Conservation (phyloP, 768 basidiomycete genomes). For the Boletus bicolor region DNA sequence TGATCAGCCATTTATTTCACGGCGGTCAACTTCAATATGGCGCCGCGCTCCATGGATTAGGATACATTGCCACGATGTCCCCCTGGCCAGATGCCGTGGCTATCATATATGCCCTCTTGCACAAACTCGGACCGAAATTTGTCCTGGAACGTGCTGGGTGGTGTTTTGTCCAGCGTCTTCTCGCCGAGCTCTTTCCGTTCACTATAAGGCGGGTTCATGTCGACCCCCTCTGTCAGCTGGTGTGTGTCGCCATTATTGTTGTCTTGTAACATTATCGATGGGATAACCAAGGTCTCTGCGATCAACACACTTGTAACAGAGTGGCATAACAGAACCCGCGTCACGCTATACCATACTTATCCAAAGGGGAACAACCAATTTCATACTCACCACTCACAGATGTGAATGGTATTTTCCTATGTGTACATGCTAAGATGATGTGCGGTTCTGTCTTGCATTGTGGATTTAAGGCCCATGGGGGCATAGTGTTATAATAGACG, state of each 20-base stretch:
- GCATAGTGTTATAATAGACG: conserved; percentile 27
- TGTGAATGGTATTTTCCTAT: not conserved
- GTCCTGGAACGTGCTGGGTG: conserved; percentile 5
- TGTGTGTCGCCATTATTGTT: conserved; percentile 2
- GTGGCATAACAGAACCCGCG: conserved; percentile 3
- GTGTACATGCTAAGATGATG: conserved; percentile 5
- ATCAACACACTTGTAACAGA: conserved; percentile 9
- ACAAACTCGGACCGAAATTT: conserved; percentile 18
- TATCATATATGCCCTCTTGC: conserved; percentile 12
- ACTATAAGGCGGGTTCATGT: not conserved
- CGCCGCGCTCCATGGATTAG: conserved; percentile 4
- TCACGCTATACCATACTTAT: conserved; percentile 7
- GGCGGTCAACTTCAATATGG: conserved; percentile 7
- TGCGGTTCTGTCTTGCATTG: conserved; percentile 7
- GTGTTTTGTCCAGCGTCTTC: conserved; percentile 14
- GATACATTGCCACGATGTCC: conserved; percentile 12
- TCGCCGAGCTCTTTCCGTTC: conserved; percentile 5
- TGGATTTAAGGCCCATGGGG: conserved; percentile 5
- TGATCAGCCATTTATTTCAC: conserved; percentile 14
- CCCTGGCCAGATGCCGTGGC: conserved; percentile 20
- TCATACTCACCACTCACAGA: not conserved
- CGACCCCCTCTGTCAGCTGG: conserved; percentile 18
- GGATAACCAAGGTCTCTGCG: conserved; percentile 7
- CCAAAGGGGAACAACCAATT: not conserved
- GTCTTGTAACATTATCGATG: not conserved